Conservation (phyloP, 768 basidiomycete genomes). For the Rhizopogon roseolus region DNA sequence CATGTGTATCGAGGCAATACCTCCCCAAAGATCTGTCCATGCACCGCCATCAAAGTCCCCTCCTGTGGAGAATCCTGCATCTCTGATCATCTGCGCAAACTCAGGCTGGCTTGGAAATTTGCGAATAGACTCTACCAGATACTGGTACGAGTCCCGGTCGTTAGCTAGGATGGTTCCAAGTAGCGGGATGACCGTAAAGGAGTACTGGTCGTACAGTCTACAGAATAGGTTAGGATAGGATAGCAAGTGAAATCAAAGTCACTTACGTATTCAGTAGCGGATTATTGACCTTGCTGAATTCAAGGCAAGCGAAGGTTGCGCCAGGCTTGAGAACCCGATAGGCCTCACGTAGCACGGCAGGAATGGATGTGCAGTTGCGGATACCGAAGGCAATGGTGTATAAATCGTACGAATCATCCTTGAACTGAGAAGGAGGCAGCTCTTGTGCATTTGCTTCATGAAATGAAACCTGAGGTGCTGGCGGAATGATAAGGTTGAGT, state of each 20-base stretch:
- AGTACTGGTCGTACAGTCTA: slow-evolving; percentile 92
- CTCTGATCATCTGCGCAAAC: slow-evolving; percentile 85
- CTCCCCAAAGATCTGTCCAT: slow-evolving; percentile 84
- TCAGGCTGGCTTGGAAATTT: slow-evolving; percentile 85
- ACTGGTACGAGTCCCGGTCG: slow-evolving; percentile 94
- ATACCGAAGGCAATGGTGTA: slow-evolving; percentile 99
- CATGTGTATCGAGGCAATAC: slow-evolving; percentile 81
- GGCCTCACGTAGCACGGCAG: slow-evolving; percentile 83
- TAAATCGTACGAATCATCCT: slow-evolving; percentile 82
- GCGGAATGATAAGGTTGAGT: slow-evolving; percentile 1
- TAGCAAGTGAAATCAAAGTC: not conserved
- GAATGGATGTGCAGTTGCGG: slow-evolving; percentile 92
- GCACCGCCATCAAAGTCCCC: slow-evolving; percentile 74
- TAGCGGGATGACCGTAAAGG: slow-evolving; percentile 91
- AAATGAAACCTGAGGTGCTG: slow-evolving; percentile 91
- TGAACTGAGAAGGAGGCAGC: slow-evolving; percentile 61
- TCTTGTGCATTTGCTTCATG: slow-evolving; percentile 90
- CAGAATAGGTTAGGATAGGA: slow-evolving; percentile 4
- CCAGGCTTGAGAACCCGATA: slow-evolving; percentile 94
- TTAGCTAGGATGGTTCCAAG: slow-evolving; percentile 96
- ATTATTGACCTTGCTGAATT: slow-evolving; percentile 91
- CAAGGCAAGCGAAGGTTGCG: slow-evolving; percentile 91
- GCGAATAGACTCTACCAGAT: slow-evolving; percentile 95
- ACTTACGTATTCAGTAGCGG: slow-evolving; percentile 83
- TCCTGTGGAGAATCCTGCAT: slow-evolving; percentile 78